Percentiles rank a stretch among this genome's conserved stretches.
These are phyloP conservation scores for Neurospora tetraspora DNA, from an alignment of 495 filamentous ascomycete genomes.

Conservation along the genomic window DNA sequence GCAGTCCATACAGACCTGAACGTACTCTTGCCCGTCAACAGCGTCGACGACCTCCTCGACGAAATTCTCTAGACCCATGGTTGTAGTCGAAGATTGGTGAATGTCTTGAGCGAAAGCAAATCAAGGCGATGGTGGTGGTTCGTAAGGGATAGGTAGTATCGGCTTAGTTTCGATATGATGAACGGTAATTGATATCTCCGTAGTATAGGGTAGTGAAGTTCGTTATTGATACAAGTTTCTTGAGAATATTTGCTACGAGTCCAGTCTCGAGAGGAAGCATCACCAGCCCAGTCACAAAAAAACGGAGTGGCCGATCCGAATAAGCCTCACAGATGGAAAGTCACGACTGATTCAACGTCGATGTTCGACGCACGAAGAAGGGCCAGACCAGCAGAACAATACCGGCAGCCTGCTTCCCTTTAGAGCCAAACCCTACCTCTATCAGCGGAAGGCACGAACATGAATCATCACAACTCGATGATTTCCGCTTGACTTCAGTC, in stretches of 20 bases:
- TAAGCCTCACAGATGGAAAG: neutral
- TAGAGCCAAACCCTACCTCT: neutral
- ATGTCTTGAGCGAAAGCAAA: neutral
- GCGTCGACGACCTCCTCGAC: constrained; percentile 19
- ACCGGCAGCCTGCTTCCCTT: too few species aligned
- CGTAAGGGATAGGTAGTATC: neutral
- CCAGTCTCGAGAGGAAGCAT: neutral
- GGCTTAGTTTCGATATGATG: neutral
- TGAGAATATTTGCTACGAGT: neutral
- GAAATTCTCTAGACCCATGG: constrained; percentile 6
- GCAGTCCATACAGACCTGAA: neutral
- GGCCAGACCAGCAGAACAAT: too few species aligned
- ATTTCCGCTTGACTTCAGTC: neutral
- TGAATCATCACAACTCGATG: neutral
- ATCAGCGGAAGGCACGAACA: neutral
- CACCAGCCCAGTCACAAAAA: neutral
- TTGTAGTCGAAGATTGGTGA: neutral
- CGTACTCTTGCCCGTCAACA: constrained; percentile 17
- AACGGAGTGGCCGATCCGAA: neutral
- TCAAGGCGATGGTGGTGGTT: neutral
- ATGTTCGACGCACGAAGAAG: too few species aligned
- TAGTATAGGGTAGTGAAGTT: neutral
- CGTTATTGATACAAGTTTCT: neutral
- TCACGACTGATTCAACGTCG: neutral
- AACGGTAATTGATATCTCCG: neutral